Percentiles rank a stretch among this genome's conserved stretches.
phyloP scores from a whole-genome alignment of 768 basidiomycete genomes.

The Termitomyces sp. region DNA sequence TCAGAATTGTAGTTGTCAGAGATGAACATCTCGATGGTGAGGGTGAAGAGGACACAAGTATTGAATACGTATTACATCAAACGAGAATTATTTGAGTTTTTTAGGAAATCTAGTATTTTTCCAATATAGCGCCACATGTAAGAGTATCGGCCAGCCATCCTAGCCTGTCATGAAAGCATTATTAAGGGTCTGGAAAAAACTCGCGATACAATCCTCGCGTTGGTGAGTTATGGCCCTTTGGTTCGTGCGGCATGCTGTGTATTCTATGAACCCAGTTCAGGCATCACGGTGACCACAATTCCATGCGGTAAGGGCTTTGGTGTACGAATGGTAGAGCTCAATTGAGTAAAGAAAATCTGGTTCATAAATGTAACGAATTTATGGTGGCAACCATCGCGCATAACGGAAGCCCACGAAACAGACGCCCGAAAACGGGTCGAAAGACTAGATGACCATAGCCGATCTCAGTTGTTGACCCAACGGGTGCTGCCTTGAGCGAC shows the following conservation, averaged over 20 bases:
- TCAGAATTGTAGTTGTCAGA: no score
- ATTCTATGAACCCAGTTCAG: background rate
- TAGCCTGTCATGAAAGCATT: background rate
- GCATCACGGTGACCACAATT: background rate
- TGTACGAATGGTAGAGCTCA: background rate
- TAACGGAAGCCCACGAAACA: background rate
- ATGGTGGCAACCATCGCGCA: background rate
- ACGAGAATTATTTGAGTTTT: background rate
- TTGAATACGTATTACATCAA: background rate
- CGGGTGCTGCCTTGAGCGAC: constrained; percentile 43
- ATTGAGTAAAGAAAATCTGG: background rate
- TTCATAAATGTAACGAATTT: background rate
- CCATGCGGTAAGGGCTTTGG: background rate
- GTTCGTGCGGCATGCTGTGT: no score
- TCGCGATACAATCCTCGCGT: background rate
- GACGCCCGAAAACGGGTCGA: background rate
- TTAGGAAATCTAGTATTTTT: background rate
- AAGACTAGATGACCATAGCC: background rate
- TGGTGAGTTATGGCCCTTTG: background rate
- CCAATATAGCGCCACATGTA: background rate
- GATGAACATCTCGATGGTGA: no score
- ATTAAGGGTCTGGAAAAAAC: no score
- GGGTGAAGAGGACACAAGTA: no score
- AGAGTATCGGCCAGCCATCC: background rate
- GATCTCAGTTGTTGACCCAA: constrained; percentile 34